Conservation (phyloP, 257 asterid species). For the Primulina tabacum region DNA sequence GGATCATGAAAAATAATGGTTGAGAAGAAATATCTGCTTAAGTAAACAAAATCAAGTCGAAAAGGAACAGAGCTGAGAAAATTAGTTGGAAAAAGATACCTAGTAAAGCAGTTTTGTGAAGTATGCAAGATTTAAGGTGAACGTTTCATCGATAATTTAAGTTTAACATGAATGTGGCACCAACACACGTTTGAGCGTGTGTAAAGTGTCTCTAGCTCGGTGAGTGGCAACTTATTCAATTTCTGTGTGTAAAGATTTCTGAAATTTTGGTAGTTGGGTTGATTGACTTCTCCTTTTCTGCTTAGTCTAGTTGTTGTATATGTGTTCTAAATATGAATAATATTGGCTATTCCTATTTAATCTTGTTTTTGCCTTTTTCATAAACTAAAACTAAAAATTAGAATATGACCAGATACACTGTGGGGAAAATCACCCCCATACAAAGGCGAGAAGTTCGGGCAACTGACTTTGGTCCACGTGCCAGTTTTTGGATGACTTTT, state of each 20-base stretch:
- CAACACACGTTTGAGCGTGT: neutral
- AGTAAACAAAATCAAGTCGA: neutral
- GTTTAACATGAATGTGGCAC: neutral
- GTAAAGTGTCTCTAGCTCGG: neutral
- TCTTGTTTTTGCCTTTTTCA: conserved; percentile 6
- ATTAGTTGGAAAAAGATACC: neutral
- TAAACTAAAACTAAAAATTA: conserved; percentile 30
- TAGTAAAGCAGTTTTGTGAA: neutral
- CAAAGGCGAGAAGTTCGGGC: conserved; percentile 85
- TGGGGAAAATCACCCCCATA: conserved; percentile 95
- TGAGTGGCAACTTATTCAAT: neutral
- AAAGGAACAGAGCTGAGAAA: neutral
- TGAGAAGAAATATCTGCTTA: neutral
- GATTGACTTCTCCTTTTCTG: neutral
- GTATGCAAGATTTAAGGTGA: neutral
- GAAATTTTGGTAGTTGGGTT: conserved; percentile 4
- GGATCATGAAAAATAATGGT: neutral
- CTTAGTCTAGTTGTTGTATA: conserved; percentile 1
- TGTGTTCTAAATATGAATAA: conserved; percentile 15
- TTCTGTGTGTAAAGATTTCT: neutral
- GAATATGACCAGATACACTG: conserved; percentile 71
- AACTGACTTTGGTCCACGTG: conserved; percentile 81
- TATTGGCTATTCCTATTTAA: conserved; percentile 9
- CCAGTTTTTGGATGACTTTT: conserved; percentile 95
- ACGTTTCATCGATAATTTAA: neutral